A percentile compares a stretch with the other conserved stretches of the same genome.
Evolutionary conservation across 768 basidiomycete species (phyloP).

Genomic region (Stropharia rugosoannulata): DNA sequence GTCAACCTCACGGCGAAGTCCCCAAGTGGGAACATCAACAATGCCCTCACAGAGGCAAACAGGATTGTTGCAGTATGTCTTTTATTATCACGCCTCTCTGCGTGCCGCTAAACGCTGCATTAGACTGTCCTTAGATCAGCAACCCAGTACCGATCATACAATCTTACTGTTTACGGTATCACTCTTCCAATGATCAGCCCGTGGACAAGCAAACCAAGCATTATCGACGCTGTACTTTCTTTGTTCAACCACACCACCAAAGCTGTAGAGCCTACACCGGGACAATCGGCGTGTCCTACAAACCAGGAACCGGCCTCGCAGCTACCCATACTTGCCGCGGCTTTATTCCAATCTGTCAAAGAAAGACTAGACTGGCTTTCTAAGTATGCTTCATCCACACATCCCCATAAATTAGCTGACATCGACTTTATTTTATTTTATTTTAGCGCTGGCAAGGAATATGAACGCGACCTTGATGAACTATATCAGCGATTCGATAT

Average conservation of each 20-base stretch:
- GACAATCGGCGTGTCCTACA: conserved; percentile 20
- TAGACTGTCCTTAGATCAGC: conserved; percentile 76
- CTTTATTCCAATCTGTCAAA: conserved; percentile 63
- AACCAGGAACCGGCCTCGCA: conserved; percentile 46
- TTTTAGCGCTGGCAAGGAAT: conserved; percentile 29
- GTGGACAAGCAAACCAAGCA: conserved; percentile 75
- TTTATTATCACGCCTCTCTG: neutral
- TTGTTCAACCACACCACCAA: conserved; percentile 70
- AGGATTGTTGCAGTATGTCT: conserved; percentile 61
- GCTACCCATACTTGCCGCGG: conserved; percentile 62
- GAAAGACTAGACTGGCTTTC: conserved; percentile 71
- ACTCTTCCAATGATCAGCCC: conserved; percentile 66
- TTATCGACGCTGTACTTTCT: conserved; percentile 67
- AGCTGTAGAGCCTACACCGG: conserved; percentile 38
- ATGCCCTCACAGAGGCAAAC: conserved; percentile 66
- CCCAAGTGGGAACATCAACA: conserved; percentile 40
- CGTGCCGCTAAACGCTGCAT: neutral
- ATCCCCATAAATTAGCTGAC: neutral
- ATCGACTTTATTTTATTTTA: neutral
- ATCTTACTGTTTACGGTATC: conserved; percentile 76
- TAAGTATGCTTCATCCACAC: conserved; percentile 36
- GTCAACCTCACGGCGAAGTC: conserved; percentile 42
- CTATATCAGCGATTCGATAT: conserved; percentile 67
- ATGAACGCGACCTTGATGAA: conserved; percentile 51
- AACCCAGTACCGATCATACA: conserved; percentile 71